A percentile compares a stretch with the other conserved stretches of the same genome.
Conservation (phyloP, 257 asterid genomes). For the Solanum etuberosum region DNA sequence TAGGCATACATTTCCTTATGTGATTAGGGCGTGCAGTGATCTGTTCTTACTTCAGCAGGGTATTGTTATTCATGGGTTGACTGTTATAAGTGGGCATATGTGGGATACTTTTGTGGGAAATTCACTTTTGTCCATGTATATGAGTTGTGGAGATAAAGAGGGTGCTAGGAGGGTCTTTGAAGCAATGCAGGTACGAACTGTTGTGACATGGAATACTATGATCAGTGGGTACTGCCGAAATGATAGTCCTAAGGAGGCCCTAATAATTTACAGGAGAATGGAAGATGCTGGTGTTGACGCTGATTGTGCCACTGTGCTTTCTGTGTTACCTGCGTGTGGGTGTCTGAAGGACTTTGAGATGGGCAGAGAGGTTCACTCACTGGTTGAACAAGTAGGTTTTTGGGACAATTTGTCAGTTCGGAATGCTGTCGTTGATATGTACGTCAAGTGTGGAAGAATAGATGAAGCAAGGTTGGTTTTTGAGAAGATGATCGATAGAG, state of each 20-base stretch:
- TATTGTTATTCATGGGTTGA: slow-evolving; percentile 50
- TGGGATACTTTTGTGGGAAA: slow-evolving; percentile 54
- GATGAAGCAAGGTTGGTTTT: slow-evolving; percentile 56
- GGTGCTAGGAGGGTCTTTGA: slow-evolving; percentile 54
- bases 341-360: slow-evolving; percentile 36
- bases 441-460: slow-evolving; percentile 58
- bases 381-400: slow-evolving; percentile 34
- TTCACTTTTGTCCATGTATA: slow-evolving; percentile 76
- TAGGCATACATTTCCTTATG: slow-evolving; percentile 58
- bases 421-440: slow-evolving; percentile 80
- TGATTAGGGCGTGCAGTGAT: slow-evolving; percentile 61
- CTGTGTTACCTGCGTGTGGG: slow-evolving; percentile 82
- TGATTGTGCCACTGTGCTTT: slow-evolving; percentile 68
- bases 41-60: slow-evolving; percentile 51
- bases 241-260: slow-evolving; percentile 43
- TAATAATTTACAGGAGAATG: slow-evolving; percentile 44
- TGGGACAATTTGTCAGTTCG: slow-evolving; percentile 46
- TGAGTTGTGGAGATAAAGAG: slow-evolving; percentile 59
- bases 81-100: slow-evolving; percentile 38
- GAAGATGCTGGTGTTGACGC: slow-evolving; percentile 35
- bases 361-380: slow-evolving; percentile 53
- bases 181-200: slow-evolving; percentile 35
- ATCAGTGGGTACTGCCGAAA: slow-evolving; percentile 64
- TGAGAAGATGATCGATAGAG: slow-evolving; percentile 49
- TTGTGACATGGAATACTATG: slow-evolving; percentile 92